These are phyloP conservation scores for Cryptococcus maquisensis DNA, from an alignment of 1,284 basidiomycete genomes.

Conservation along the genomic window DNA sequence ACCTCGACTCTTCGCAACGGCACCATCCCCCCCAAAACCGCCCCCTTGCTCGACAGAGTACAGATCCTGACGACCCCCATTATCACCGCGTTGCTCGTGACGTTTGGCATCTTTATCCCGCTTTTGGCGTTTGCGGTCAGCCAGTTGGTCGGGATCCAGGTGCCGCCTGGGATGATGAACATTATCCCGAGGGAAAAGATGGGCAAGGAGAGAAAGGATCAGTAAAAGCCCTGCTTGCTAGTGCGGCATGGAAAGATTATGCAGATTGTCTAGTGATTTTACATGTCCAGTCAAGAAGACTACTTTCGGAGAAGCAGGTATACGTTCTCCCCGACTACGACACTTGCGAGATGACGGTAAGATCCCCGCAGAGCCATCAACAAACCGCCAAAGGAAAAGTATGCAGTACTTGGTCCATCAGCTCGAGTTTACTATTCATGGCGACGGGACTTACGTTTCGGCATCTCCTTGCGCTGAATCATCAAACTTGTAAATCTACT, in stretches of 20 bases:
- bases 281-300: constrained; percentile 2
- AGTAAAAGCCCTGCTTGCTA: constrained; percentile 51
- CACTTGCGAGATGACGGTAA: constrained; percentile 84
- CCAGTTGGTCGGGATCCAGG: constrained; percentile 71
- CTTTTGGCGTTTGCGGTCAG: constrained; percentile 62
- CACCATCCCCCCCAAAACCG: constrained; percentile 24
- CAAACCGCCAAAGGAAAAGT: constrained; percentile 94
- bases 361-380: constrained; percentile 91
- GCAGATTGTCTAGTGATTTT: neutral
- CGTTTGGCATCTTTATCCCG: constrained; percentile 68
- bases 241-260: neutral
- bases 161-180: constrained; percentile 49
- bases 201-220: constrained; percentile 70
- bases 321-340: constrained; percentile 88
- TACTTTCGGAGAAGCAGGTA: constrained; percentile 83
- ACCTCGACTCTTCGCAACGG: constrained; percentile 15
- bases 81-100: constrained; percentile 64
- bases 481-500: constrained; percentile 93
- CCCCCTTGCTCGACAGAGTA: constrained; percentile 58
- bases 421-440: neutral
- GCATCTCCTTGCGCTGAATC: constrained; percentile 61
- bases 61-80: constrained; percentile 75
- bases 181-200: constrained; percentile 52
- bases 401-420: constrained; percentile 67
- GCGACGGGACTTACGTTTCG: constrained; percentile 36